These are phyloP conservation scores for Gossypium lobatum DNA, from an alignment of 441 rosid species.

Conservation along the genomic window DNA sequence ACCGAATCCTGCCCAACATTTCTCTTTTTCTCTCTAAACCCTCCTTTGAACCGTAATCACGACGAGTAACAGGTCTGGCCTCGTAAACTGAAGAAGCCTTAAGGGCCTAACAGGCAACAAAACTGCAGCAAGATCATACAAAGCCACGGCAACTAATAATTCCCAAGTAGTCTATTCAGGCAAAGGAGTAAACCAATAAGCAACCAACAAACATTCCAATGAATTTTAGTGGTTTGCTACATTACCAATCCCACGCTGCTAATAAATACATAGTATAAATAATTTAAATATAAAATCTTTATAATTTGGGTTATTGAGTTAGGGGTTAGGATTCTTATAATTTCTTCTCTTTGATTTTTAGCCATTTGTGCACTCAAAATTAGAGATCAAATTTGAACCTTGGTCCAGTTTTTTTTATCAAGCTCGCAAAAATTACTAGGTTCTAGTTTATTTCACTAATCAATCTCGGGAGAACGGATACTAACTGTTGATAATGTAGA, in stretches of 20 bases:
- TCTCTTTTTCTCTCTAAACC: constrained; percentile 62
- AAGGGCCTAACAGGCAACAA: constrained; percentile 83
- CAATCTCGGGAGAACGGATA: no score
- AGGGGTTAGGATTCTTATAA: constrained; percentile 67
- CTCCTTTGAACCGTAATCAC: constrained; percentile 48
- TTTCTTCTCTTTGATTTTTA: constrained; percentile 58
- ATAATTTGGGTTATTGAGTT: constrained; percentile 40
- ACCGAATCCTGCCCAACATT: constrained; percentile 17
- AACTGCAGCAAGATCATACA: constrained; percentile 90
- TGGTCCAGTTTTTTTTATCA: background rate
- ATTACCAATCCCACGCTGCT: no score
- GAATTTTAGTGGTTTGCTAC: constrained; percentile 33
- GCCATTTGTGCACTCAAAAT: constrained; percentile 41
- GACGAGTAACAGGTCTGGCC: constrained; percentile 62
- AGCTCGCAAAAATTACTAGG: no score
- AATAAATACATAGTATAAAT: no score
- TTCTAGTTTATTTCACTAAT: no score
- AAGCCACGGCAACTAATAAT: constrained; percentile 64
- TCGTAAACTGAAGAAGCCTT: constrained; percentile 80
- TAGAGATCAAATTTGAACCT: constrained; percentile 21
- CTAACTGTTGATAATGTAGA: no score
- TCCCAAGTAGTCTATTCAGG: constrained; percentile 96
- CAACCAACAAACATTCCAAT: constrained; percentile 81
- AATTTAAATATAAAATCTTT: no score
- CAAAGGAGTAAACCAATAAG: constrained; percentile 80